Evolutionary conservation across 116 monocot species (phyloP).

Genomic region (Cymodocea nodosa): DNA sequence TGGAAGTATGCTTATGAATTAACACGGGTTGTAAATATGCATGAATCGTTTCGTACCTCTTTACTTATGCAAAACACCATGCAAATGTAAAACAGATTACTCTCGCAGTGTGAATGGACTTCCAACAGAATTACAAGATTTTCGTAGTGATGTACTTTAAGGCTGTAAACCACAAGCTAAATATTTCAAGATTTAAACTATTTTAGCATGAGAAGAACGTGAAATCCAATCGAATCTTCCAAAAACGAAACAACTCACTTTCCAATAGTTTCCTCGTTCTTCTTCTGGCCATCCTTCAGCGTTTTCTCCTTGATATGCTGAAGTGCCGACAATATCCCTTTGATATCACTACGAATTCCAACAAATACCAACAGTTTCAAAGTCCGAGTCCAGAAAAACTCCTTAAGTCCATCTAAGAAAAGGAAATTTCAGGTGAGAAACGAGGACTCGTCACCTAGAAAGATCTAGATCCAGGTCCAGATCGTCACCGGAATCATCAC

Average conservation of each 20-base stretch:
- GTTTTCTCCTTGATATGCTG: slow-evolving; percentile 82
- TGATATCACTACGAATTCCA: slow-evolving; percentile 53
- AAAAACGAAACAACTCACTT: slow-evolving; percentile 26
- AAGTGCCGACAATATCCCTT: slow-evolving; percentile 65
- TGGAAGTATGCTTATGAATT: no score
- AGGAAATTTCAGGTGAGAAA: neutral
- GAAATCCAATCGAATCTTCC: neutral
- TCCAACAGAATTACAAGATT: no score
- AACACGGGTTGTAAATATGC: no score
- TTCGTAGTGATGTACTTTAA: no score
- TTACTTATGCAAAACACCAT: neutral
- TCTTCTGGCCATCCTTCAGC: slow-evolving; percentile 83
- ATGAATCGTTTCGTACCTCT: neutral
- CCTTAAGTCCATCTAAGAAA: neutral
- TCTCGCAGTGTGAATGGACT: neutral
- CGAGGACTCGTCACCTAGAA: slow-evolving; percentile 24
- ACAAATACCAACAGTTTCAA: neutral
- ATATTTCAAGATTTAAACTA: no score
- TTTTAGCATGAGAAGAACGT: neutral
- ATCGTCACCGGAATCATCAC: slow-evolving; percentile 18
- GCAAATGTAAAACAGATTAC: neutral
- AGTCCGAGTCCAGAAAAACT: neutral
- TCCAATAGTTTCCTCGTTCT: slow-evolving; percentile 62
- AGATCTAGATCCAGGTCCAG: slow-evolving; percentile 44
- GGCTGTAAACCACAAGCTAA: no score